phyloP scores from a whole-genome alignment of 2,329 filamentous ascomycete genomes.

The Pseudogymnoascus sp. region DNA sequence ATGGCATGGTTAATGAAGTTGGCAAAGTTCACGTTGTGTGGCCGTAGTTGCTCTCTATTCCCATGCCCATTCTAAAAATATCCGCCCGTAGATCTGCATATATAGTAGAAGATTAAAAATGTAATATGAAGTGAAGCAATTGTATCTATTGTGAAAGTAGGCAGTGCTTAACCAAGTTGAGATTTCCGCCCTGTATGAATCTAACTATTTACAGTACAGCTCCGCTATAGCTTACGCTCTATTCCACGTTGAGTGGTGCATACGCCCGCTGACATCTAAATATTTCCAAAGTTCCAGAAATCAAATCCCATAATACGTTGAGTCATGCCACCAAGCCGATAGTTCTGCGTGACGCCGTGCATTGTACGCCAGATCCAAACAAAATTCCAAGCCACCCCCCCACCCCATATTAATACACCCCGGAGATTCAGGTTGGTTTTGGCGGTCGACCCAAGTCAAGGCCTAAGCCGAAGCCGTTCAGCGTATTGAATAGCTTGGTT shows the following conservation, averaged over 20 bases:
- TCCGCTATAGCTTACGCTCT: not conserved
- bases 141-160: not conserved
- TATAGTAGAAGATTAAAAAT: no score
- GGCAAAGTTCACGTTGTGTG: not conserved
- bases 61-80: not conserved
- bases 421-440: not conserved
- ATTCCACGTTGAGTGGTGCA: conserved; percentile 3
- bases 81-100: not conserved
- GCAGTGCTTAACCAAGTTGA: not conserved
- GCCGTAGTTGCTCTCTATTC: not conserved
- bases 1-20: not conserved
- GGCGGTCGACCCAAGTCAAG: not conserved
- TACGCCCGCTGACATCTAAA: not conserved
- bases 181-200: not conserved
- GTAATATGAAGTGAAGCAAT: not conserved
- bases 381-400: not conserved
- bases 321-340: not conserved
- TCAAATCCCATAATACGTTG: not conserved
- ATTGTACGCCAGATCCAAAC: not conserved
- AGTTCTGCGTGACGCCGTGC: not conserved
- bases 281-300: not conserved
- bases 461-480: conserved; percentile 10
- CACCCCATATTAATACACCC: not conserved
- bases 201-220: not conserved
- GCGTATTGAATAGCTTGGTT: conserved; percentile 44